Evolutionary conservation across 2,329 filamentous ascomycete species (phyloP).

Genomic region (Phyllosticta capitalensis): DNA sequence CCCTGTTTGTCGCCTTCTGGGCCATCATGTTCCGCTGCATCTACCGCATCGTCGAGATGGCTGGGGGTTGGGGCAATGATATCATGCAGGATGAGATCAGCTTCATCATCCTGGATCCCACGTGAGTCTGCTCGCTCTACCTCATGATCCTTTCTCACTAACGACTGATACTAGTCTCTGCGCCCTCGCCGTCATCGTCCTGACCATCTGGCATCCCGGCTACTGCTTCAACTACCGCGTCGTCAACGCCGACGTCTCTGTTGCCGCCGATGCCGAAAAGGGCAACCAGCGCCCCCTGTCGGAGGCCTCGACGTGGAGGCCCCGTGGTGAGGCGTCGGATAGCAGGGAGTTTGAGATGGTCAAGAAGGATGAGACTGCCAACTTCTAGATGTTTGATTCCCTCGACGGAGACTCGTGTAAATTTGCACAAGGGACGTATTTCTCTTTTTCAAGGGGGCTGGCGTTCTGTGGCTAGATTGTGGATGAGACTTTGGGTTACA

Average conservation of each 20-base stretch:
- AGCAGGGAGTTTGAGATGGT: background rate
- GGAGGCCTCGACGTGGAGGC: background rate
- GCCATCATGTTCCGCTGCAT: conserved; percentile 37
- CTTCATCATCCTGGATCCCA: conserved; percentile 21
- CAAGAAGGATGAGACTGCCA: background rate
- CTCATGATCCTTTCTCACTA: conserved; percentile 37
- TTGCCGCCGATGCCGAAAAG: background rate
- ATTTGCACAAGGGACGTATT: too few species aligned
- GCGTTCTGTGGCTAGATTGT: too few species aligned
- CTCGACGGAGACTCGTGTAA: too few species aligned
- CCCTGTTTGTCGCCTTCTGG: background rate
- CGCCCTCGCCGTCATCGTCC: conserved; percentile 30
- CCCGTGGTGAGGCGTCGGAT: background rate
- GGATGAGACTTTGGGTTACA: too few species aligned
- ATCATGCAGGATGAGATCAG: conserved; percentile 40
- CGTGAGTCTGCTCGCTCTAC: background rate
- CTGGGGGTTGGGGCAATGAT: conserved; percentile 35
- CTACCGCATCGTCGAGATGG: conserved; percentile 13
- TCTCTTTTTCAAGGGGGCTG: too few species aligned
- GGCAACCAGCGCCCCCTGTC: background rate
- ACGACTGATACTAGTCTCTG: conserved; percentile 11
- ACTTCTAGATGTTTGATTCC: too few species aligned
- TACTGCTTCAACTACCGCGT: conserved; percentile 7
- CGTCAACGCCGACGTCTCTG: conserved; percentile 1
- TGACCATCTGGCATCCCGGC: conserved; percentile 40